Evolutionary conservation across 2,329 filamentous ascomycete species (phyloP), one percentile per base, ranked within the genome.

Genomic region (Chalara sp.): DNA sequence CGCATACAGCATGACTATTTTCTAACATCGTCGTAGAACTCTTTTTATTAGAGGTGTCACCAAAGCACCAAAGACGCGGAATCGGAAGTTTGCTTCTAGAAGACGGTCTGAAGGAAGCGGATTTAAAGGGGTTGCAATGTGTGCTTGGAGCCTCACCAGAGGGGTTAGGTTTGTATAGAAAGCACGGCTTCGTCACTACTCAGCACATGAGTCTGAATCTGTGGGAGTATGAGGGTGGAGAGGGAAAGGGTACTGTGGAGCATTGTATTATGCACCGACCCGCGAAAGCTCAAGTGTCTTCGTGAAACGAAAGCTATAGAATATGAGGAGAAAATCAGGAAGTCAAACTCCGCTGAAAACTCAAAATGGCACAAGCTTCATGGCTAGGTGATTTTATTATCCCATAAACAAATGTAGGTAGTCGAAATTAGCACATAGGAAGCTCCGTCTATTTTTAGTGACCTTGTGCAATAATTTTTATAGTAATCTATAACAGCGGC

Each of bases 161-260:
- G 6, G 63, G 61, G 1, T 39, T 53, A 21, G 59, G 53, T 0
- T 44, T 64, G 32, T 65, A 64, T 52, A 53, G 49, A 43, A 59
- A 53, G 33, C 52, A 53, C 52, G 63, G 61, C 0, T 65, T 58
- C 53, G 49, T 42, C 30, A 53, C 56, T n/a, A 51, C 55, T 46
- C 42, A 54, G 13, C 47, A 35, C 5, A 58, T 59, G 52, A 49
- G 55, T 41, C 39, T 63, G 6, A 53, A 51, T 6, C 47, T 65
- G 49, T 56, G 50, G 56, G 53, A 54, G 44, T 65, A 64, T 60
- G 58, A 58, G 32, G 60, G 57, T 6, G 61, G 60, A 4, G 53
- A 59, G 52, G 57, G 56, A 6, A 47, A 56, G 52, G 54, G 50
- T 10, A 6, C 35, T 50, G 51, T 47, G 21, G 51, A 39, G 37